Percentiles rank a stretch among this genome's conserved stretches.
These are phyloP conservation scores for Phytomonas sp. DNA, from an alignment of 208 protist species.

Conservation along the genomic window DNA sequence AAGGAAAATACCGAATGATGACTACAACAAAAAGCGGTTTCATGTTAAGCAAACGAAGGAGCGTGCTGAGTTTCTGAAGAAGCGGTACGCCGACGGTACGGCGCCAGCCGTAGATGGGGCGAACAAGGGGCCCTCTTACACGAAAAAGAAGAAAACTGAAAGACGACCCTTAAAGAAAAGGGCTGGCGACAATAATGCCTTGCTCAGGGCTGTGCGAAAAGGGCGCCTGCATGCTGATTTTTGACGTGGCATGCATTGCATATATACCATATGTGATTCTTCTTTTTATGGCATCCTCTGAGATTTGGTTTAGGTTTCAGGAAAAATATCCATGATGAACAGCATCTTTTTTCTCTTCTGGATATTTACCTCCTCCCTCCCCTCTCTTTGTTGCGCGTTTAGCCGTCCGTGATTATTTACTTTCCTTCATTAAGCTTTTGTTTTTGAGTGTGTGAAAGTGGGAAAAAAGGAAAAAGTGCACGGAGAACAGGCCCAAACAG, in stretches of 20 bases:
- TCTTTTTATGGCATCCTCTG: not conserved
- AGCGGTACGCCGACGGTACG: slow-evolving; percentile 22
- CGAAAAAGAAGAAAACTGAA: slow-evolving; percentile 64
- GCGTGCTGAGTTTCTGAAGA: slow-evolving; percentile 31
- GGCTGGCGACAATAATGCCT: slow-evolving; percentile 11
- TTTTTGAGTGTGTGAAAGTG: not conserved
- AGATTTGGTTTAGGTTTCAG: not conserved
- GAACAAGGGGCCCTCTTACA: slow-evolving; percentile 30
- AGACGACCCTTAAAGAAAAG: slow-evolving; percentile 11
- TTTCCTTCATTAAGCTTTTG: not conserved
- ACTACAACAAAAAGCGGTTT: slow-evolving; percentile 73
- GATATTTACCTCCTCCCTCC: not conserved
- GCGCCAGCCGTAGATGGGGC: not conserved
- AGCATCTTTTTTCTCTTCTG: not conserved
- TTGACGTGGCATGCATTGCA: slow-evolving; percentile 5
- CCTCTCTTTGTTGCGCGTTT: not conserved
- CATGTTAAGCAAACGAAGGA: slow-evolving; percentile 42
- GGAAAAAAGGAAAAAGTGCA: not conserved
- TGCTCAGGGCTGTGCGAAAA: slow-evolving; percentile 16
- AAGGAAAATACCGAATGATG: slow-evolving; percentile 24
- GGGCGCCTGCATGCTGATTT: slow-evolving; percentile 13
- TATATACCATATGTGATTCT: not conserved
- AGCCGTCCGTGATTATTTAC: not conserved
- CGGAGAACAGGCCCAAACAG: not conserved
- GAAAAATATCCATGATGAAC: not conserved